Evolutionary conservation across 495 filamentous ascomycete species (phyloP), one percentile per base, ranked within the genome.

Genomic region (Coniosporium apollinis): DNA sequence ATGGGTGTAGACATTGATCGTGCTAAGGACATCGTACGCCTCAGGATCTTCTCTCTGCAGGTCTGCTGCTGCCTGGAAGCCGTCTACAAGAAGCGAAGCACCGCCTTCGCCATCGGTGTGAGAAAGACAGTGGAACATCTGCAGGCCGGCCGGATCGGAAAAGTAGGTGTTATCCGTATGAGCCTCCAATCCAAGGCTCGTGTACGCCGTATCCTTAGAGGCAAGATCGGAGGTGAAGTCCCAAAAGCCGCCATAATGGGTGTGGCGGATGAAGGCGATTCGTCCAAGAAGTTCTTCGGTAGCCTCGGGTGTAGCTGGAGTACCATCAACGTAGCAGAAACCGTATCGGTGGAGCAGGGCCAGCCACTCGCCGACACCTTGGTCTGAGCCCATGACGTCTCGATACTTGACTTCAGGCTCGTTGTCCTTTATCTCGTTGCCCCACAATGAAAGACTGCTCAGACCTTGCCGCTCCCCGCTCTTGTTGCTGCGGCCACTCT

Each of bases 91-190:
- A 2, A 83, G 54, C 9, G 74, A 83, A 32, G 67, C 58, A 0
- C 87, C 87, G 7, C 87, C 76, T 3, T 54, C 41, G 1, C 68
- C 74, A 7, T 65, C 61, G 16, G 59, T 67, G 51, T 96, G 87
- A 2, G 77, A 82, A 8, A 96, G 68, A 3, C 93, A 60, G 44
- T 96, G 87, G 52, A 96, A 89, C 4, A 85, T 65, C 47, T 96
- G 87, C 11, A 96, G 67, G 18, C 87, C 82, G 8, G 80, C 74
- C 0, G 87, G 87, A 29, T 93, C 84, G 9, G 72, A 77, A 55
- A 94, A 94, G 54, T 96, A 96, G 22, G 85, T 91, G 16, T 69
- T 94, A 56, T 96, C 87, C 3, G 87, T 94, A 50, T 96, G 87
- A 5, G 74, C 72, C 17, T 65, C 65, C 0, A 96, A 64, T 5